Conservation (phyloP, 2,329 filamentous ascomycete species). For the Stachybotrys chlorohalonatus region DNA sequence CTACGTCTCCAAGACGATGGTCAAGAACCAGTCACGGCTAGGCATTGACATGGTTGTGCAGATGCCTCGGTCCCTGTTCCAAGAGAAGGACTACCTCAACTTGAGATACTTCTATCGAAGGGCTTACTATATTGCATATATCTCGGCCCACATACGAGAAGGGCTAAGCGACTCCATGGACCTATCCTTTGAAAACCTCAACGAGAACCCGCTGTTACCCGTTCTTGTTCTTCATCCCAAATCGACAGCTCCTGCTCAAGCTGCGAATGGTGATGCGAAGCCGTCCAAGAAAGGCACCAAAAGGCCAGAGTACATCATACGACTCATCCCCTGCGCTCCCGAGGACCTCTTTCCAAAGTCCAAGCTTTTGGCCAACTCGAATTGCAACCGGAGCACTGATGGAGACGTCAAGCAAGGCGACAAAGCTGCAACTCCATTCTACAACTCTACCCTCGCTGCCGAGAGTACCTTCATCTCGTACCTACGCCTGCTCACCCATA, state of each 20-base stretch:
- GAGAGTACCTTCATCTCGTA: conserved; percentile 68
- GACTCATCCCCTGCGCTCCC: conserved; percentile 68
- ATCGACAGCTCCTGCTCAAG: conserved; percentile 8
- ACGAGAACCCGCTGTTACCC: conserved; percentile 71
- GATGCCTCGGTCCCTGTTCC: conserved; percentile 73
- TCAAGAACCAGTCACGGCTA: conserved; percentile 49
- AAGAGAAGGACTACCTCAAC: conserved; percentile 91
- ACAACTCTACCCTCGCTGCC: conserved; percentile 77
- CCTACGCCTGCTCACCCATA: conserved; percentile 64
- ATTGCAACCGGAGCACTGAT: conserved; percentile 54
- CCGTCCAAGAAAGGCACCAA: conserved; percentile 14
- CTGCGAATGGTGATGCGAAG: conserved; percentile 7
- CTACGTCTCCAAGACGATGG: conserved; percentile 68
- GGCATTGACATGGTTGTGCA: conserved; percentile 77
- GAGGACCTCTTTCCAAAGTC: conserved; percentile 58
- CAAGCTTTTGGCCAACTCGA: conserved; percentile 63
- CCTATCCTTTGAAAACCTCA: conserved; percentile 54
- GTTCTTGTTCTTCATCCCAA: conserved; percentile 41
- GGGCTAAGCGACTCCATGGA: conserved; percentile 44
- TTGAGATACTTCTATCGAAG: conserved; percentile 92
- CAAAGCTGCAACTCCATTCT: conserved; percentile 61
- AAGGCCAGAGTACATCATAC: conserved; percentile 48
- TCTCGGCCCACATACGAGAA: conserved; percentile 61
- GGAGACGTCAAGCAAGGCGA: conserved; percentile 32
- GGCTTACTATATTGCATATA: conserved; percentile 80